Evolutionary conservation across 352 stramenopile species (phyloP).

Genomic region (Pythium folliculosum): DNA sequence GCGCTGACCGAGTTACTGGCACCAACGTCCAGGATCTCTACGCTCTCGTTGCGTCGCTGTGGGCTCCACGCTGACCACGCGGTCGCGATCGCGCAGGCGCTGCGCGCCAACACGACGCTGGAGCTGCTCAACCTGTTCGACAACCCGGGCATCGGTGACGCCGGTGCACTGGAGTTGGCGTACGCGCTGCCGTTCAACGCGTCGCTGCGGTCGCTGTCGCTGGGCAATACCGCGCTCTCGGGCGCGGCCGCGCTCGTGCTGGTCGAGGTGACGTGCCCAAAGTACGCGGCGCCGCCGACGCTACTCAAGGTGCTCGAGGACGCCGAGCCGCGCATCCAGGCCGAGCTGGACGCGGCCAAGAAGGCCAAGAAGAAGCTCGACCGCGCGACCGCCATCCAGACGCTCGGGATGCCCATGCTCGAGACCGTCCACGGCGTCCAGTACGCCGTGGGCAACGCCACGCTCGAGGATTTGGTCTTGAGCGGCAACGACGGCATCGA

Average conservation of each 20-base stretch:
- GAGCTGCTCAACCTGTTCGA: conserved; percentile 73
- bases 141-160: conserved; percentile 52
- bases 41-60: conserved; percentile 67
- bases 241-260: conserved; percentile 26
- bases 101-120: conserved; percentile 53
- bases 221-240: conserved; percentile 62
- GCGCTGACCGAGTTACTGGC: conserved; percentile 45
- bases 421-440: conserved; percentile 56
- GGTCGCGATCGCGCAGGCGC: conserved; percentile 35
- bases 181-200: conserved; percentile 58
- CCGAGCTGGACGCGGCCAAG: conserved; percentile 70
- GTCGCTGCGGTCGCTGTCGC: conserved; percentile 61
- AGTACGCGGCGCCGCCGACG: conserved; percentile 52
- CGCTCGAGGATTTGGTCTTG: conserved; percentile 61
- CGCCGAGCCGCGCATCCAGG: conserved; percentile 67
- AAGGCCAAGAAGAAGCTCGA: conserved; percentile 86
- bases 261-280: conserved; percentile 37
- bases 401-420: conserved; percentile 59
- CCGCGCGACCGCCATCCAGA: conserved; percentile 43
- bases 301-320: conserved; percentile 59
- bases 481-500: conserved; percentile 61
- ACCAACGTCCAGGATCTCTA: conserved; percentile 40
- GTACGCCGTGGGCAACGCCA: conserved; percentile 57
- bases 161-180: conserved; percentile 52
- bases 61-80: conserved; percentile 47